These are phyloP conservation scores for Alternaria ethzedia DNA, from an alignment of 2,329 filamentous ascomycete species.

Conservation along the genomic window DNA sequence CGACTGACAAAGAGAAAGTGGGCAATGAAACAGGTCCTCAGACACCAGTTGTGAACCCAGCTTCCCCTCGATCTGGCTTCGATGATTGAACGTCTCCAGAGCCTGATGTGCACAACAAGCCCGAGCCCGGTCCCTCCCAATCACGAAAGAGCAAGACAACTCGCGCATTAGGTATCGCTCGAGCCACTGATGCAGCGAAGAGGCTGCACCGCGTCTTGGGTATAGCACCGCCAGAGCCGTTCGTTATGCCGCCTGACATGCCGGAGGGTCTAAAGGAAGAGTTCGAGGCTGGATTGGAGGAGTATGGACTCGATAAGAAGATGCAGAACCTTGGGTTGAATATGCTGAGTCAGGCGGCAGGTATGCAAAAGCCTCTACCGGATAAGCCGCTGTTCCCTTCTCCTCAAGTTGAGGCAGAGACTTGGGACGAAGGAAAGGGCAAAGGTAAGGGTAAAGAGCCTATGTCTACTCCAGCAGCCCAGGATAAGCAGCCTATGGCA, in stretches of 20 bases:
- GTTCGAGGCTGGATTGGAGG: slow-evolving; percentile 10
- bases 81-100: not conserved
- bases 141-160: slow-evolving; percentile 2
- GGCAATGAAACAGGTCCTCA: not conserved
- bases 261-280: slow-evolving; percentile 7
- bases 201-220: slow-evolving; percentile 22
- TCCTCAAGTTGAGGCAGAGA: slow-evolving; percentile 6
- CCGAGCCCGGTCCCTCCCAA: not conserved
- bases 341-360: not conserved
- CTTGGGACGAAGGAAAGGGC: not conserved
- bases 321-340: not conserved
- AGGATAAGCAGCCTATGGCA: not conserved
- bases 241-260: slow-evolving; percentile 15
- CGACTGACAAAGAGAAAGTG: not conserved
- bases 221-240: slow-evolving; percentile 14
- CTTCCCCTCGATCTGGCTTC: not conserved
- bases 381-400: slow-evolving; percentile 13
- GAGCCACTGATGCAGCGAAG: slow-evolving; percentile 7
- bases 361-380: not conserved
- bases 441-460: not conserved
- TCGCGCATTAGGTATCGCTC: not conserved
- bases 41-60: not conserved
- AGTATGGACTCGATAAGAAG: slow-evolving; percentile 9
- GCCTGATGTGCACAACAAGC: slow-evolving; percentile 1
- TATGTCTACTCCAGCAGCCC: not conserved